Conservation (phyloP, 305 asterid species). For the Fraxinus xanthoxyloides region DNA sequence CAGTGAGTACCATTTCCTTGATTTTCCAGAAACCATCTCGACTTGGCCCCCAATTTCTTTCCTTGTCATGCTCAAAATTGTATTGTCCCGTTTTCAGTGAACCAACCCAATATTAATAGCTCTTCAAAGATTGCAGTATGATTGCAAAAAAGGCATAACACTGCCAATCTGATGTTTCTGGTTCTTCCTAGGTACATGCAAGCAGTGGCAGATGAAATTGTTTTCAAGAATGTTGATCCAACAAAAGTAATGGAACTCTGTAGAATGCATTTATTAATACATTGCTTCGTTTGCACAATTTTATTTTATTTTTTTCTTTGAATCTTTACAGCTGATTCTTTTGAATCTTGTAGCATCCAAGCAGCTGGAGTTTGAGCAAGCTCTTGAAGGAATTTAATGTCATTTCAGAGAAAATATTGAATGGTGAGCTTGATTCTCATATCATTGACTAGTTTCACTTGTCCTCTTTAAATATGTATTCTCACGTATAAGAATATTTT, state of each 20-base stretch:
- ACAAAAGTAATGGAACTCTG: conserved; percentile 52
- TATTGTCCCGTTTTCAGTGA: neutral
- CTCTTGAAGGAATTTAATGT: conserved; percentile 71
- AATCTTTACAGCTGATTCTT: conserved; percentile 17
- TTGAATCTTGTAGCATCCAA: conserved; percentile 67
- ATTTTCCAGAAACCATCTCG: conserved; percentile 19
- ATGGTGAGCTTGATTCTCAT: conserved; percentile 37
- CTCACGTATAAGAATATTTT: conserved; percentile 27
- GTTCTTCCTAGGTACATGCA: conserved; percentile 78
- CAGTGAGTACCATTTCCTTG: conserved; percentile 57
- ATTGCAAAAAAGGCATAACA: neutral
- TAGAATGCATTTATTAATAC: neutral
- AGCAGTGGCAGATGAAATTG: conserved; percentile 86
- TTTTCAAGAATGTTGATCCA: conserved; percentile 70
- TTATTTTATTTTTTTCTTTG: conserved; percentile 1
- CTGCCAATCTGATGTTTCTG: neutral
- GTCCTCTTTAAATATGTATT: neutral
- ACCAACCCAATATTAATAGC: neutral
- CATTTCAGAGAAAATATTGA: conserved; percentile 50
- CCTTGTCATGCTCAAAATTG: neutral
- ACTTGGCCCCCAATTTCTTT: neutral
- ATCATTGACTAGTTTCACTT: neutral
- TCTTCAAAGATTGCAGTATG: neutral
- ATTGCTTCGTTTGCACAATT: neutral
- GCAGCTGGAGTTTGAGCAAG: conserved; percentile 71